These are phyloP conservation scores for Microsporum audouinii DNA, from an alignment of 2,329 filamentous ascomycete genomes.

Conservation along the genomic window DNA sequence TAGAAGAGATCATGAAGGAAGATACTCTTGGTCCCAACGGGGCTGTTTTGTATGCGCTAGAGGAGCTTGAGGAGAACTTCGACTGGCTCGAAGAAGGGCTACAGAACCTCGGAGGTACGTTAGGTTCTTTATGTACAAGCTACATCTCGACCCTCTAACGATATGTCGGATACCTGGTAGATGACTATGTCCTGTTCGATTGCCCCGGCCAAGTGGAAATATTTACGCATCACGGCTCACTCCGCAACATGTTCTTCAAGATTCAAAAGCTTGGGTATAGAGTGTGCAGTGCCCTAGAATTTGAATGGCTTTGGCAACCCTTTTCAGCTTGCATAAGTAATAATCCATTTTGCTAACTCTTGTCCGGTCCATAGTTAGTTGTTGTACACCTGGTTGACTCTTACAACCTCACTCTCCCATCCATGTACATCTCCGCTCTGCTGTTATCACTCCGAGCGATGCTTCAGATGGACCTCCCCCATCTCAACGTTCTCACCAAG, in stretches of 20 bases:
- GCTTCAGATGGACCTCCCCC: constrained; percentile 95
- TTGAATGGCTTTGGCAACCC: neutral
- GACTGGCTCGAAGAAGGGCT: constrained; percentile 81
- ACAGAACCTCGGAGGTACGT: constrained; percentile 54
- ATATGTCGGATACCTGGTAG: constrained; percentile 24
- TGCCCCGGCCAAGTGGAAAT: constrained; percentile 95
- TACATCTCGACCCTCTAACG: neutral
- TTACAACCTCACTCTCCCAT: constrained; percentile 83
- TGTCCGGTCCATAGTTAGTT: constrained; percentile 54
- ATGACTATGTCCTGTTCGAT: constrained; percentile 91
- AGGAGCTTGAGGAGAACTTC: constrained; percentile 87
- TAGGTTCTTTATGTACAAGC: neutral
- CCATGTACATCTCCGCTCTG: constrained; percentile 86
- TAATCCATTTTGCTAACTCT: constrained; percentile 1
- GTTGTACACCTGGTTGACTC: constrained; percentile 90
- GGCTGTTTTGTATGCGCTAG: constrained; percentile 81
- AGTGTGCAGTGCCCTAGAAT: constrained; percentile 44
- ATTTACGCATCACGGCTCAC: constrained; percentile 85
- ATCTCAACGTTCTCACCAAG: constrained; percentile 92
- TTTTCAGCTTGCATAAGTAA: neutral
- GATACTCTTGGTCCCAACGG: constrained; percentile 88
- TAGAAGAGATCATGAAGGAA: constrained; percentile 91
- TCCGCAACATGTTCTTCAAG: constrained; percentile 83
- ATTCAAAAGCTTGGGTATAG: constrained; percentile 86
- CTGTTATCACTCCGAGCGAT: constrained; percentile 88